Evolutionary conservation across 495 filamentous ascomycete species (phyloP), one percentile per base, ranked within the genome.

Genomic region (Aspergillus carlsbadensis): DNA sequence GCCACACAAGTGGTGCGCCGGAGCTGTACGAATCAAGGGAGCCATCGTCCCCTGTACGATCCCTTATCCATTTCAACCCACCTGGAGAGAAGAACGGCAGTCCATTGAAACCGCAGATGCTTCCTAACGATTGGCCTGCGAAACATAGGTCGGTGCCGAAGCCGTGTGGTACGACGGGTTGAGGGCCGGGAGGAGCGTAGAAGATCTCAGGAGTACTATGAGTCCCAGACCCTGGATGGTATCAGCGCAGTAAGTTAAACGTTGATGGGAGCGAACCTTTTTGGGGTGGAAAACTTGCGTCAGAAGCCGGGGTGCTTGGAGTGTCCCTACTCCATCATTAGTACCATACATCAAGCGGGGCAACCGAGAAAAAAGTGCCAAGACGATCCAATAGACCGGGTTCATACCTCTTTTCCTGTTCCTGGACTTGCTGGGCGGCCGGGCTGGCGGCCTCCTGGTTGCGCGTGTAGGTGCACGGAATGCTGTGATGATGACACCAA

Each of bases 11-110:
- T 15, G n/a, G 37, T 29, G 4, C 26, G 8, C 50, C 50, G n/a
- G 11, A 20, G 20, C 5, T 14, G 17, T 37, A 56, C n/a, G 14
- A 56, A 18, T 31, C 31, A 11, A 37, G 17, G 14, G 6, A 44
- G 39, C 44, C 46, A 1, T 41, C 37, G n/a, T 57, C 24, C 5
- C 55, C 46, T 5, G 55, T 57, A 6, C 46, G 37, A 10, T 37
- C n/a, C 10, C 22, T 43, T 11, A 57, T 51, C 46, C 46, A 57
- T 5, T 36, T 6, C 6, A 18, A 22, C 3, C 46, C 41, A 13
- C 33, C 40, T 2, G 55, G 14, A 3, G 55, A 57, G 46, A 57
- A 57, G 39, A 57, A 50, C 0, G 55, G 55, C 18, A 57, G 18
- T 13, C 55, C 55, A 14, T 45, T 52, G 29, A 51, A 57, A 6